Evolutionary conservation across 805 yeast genomes (phyloP), one percentile per base, ranked within the genome.

Genomic region (Saccharomycopsis malanga): DNA sequence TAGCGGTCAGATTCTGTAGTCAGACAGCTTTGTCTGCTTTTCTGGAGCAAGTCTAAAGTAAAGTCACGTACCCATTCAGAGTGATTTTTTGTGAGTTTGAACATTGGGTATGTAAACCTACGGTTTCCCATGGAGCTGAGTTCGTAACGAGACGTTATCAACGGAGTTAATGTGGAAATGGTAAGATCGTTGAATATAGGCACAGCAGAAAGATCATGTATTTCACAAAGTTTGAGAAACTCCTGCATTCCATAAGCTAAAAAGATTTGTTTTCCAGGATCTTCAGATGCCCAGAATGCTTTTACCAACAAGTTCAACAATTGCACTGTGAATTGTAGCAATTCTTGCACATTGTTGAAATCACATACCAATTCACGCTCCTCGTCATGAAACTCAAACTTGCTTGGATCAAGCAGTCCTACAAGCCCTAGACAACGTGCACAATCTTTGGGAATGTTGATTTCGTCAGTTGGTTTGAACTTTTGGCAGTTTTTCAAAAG

Each of bases 241-340:
- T 87, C 93, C 61, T 93, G 99, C 76, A 93, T 86, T 0, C 91
- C 83, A 61, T 77, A 83, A 0, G 96, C 96, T 30, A 88, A 71
- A 58, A 83, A 85, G 49, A 85, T 70, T 61, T 93, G 98, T 42
- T 79, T 77, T 20, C 77, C 75, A 0, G 98, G 96, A 58, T 88
- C 88, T 29, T 83, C 84, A 1, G 96, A 83, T 0, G 96, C 88
- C 79, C 94, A 82, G 62, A 88, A 89, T 1, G 87, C 78, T 29
- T 86, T 87, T 6, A 89, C 83, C n/a, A 93, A 69, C 49, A 77
- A 71, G 46, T 75, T 72, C 15, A 51, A 40, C 2, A 51, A 22
- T 4, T 39, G 38, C 15, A 39, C 21, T n/a, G 34, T 35, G 23
- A 51, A 51, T 15, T 39, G 44, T 9, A 45, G n/a, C 27, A 51